phyloP scores from a whole-genome alignment of 164 flowering plant genomes.

The Nymphaea thermarum region DNA sequence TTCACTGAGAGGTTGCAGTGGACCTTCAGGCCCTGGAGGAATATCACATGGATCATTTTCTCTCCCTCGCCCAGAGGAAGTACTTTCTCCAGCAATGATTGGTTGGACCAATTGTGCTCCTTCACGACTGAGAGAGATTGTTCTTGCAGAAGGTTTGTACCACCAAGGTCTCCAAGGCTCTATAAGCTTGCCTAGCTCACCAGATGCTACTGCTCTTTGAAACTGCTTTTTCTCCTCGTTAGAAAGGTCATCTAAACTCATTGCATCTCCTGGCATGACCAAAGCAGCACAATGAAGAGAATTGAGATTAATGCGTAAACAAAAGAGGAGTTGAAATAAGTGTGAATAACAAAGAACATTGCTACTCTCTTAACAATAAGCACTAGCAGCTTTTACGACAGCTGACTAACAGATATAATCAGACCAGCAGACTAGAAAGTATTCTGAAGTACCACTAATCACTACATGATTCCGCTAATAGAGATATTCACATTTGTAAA shows the following conservation, averaged over 20 bases:
- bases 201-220: conserved; percentile 75
- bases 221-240: conserved; percentile 54
- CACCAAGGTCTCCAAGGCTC: conserved; percentile 98
- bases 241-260: conserved; percentile 56
- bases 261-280: conserved; percentile 32
- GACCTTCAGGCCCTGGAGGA: conserved; percentile 71
- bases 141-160: conserved; percentile 61
- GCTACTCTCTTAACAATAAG: too few relatives aligned
- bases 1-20: conserved; percentile 42
- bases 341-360: too few relatives aligned
- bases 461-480: too few relatives aligned
- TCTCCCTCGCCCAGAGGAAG: not conserved
- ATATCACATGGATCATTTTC: conserved; percentile 15
- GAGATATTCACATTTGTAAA: too few relatives aligned
- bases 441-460: too few relatives aligned
- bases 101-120: conserved; percentile 64
- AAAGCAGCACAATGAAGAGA: not conserved
- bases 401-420: too few relatives aligned
- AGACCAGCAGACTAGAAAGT: too few relatives aligned
- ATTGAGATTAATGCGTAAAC: not conserved
- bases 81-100: conserved; percentile 5
- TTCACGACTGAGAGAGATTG: conserved; percentile 40
- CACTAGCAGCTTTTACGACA: too few relatives aligned
- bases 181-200: conserved; percentile 82
- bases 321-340: too few relatives aligned